These are phyloP conservation scores for Zygotorulaspora chibaensis DNA, from an alignment of 805 yeast genomes.

Conservation along the genomic window DNA sequence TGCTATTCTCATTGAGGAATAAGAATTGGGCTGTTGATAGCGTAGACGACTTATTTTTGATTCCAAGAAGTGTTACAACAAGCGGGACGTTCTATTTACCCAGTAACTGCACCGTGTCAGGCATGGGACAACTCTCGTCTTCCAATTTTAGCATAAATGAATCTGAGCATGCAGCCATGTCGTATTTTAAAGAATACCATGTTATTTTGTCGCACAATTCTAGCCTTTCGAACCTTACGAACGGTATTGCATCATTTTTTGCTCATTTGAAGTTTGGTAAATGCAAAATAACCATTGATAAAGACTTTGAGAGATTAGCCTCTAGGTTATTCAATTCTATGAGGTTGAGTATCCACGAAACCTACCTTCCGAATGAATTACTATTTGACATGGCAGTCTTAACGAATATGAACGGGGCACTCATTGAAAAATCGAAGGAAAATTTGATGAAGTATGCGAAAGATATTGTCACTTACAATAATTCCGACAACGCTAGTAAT, in stretches of 20 bases:
- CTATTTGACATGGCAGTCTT: conserved; percentile 19
- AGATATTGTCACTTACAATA: conserved; percentile 12
- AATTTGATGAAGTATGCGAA: conserved; percentile 10
- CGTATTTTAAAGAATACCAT: conserved; percentile 17
- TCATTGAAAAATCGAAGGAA: conserved; percentile 16
- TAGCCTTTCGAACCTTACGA: conserved; percentile 16
- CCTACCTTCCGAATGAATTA: conserved; percentile 14
- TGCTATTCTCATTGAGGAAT: conserved; percentile 16
- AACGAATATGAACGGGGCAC: conserved; percentile 14
- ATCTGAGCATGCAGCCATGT: conserved; percentile 7
- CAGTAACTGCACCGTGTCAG: conserved; percentile 8
- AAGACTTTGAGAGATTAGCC: conserved; percentile 11
- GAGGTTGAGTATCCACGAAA: conserved; percentile 13
- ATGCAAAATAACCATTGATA: conserved; percentile 1
- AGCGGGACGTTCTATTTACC: conserved; percentile 21
- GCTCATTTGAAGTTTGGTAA: conserved; percentile 22
- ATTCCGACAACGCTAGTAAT: background rate
- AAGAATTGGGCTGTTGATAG: conserved; percentile 13
- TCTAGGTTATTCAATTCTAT: conserved; percentile 4
- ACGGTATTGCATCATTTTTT: conserved; percentile 14
- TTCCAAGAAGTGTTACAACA: conserved; percentile 14
- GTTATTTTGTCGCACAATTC: conserved; percentile 3
- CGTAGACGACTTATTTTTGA: conserved; percentile 10
- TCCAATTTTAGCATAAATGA: conserved; percentile 3
- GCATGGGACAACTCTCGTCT: background rate